Conservation (phyloP, 805 yeast species). For the Hanseniaspora valbyensis region DNA sequence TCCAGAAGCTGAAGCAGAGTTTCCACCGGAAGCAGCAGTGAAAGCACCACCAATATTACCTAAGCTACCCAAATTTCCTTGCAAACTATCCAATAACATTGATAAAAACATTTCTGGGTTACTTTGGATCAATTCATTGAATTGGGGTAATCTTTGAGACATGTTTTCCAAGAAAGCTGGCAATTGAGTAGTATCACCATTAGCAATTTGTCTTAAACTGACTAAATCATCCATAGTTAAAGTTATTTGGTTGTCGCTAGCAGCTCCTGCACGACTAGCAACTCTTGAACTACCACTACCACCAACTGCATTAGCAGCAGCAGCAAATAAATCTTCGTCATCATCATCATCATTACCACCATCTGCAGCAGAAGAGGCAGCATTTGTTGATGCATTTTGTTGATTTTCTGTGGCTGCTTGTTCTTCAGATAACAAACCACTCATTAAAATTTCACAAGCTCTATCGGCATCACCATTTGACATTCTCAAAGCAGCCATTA, state of each 20-base stretch:
- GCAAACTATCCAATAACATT: slow-evolving; percentile 50
- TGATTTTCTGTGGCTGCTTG: slow-evolving; percentile 21
- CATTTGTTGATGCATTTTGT: slow-evolving; percentile 19
- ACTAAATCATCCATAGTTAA: slow-evolving; percentile 38
- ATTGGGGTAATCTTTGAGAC: slow-evolving; percentile 70
- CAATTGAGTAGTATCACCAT: slow-evolving; percentile 77
- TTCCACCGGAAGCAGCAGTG: slow-evolving; percentile 13
- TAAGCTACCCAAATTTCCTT: slow-evolving; percentile 41
- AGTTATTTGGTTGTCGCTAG: slow-evolving; percentile 31
- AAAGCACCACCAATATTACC: slow-evolving; percentile 31
- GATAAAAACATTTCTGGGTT: slow-evolving; percentile 86
- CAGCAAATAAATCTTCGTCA: slow-evolving; percentile 35
- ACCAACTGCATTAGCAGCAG: slow-evolving; percentile 22
- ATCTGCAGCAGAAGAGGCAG: slow-evolving; percentile 20
- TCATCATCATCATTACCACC: slow-evolving; percentile 27
- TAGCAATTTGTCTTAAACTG: slow-evolving; percentile 64
- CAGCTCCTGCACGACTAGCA: slow-evolving; percentile 24
- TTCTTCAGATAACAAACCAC: slow-evolving; percentile 47
- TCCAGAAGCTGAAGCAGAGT: background rate
- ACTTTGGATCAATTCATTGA: slow-evolving; percentile 64
- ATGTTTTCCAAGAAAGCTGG: slow-evolving; percentile 75
- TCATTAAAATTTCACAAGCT: slow-evolving; percentile 87
- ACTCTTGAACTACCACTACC: background rate
- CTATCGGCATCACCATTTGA: slow-evolving; percentile 97
- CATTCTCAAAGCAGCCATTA: slow-evolving; percentile 81